Percentiles rank a stretch among this genome's conserved stretches.
These are phyloP conservation scores for Coniosporium apollinis DNA, from an alignment of 495 filamentous ascomycete genomes.

Conservation along the genomic window DNA sequence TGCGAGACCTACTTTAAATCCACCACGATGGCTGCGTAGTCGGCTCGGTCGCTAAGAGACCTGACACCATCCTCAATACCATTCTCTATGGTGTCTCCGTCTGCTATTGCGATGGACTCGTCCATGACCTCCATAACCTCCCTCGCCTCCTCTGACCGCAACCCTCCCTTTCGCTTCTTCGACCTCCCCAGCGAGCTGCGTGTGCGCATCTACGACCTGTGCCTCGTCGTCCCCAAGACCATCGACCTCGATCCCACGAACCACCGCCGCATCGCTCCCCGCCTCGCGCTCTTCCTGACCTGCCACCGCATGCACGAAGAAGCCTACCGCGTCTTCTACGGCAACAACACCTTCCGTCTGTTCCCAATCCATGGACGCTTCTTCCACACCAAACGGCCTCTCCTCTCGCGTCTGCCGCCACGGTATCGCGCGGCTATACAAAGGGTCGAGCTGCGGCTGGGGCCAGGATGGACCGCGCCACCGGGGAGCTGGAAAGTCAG, in stretches of 20 bases:
- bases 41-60: slow-evolving; percentile 5
- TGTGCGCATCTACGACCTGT: slow-evolving; percentile 45
- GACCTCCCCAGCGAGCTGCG: slow-evolving; percentile 65
- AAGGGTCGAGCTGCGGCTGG: slow-evolving; percentile 59
- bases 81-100: background rate
- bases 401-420: slow-evolving; percentile 47
- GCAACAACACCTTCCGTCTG: slow-evolving; percentile 56
- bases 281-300: slow-evolving; percentile 44
- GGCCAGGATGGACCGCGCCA: slow-evolving; percentile 64
- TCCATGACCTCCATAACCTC: slow-evolving; percentile 3
- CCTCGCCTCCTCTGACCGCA: background rate
- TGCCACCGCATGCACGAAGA: slow-evolving; percentile 52
- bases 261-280: slow-evolving; percentile 36
- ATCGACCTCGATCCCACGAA: slow-evolving; percentile 59
- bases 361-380: slow-evolving; percentile 58
- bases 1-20: background rate
- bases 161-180: slow-evolving; percentile 50
- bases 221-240: slow-evolving; percentile 37
- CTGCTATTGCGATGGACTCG: background rate
- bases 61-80: background rate
- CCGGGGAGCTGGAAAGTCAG: slow-evolving; percentile 59
- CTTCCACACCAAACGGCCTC: slow-evolving; percentile 43
- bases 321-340: slow-evolving; percentile 59
- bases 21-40: slow-evolving; percentile 21
- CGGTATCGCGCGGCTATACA: slow-evolving; percentile 49